These are phyloP conservation scores for Pleurotus eryngii DNA, from an alignment of 768 basidiomycete genomes.

Conservation along the genomic window DNA sequence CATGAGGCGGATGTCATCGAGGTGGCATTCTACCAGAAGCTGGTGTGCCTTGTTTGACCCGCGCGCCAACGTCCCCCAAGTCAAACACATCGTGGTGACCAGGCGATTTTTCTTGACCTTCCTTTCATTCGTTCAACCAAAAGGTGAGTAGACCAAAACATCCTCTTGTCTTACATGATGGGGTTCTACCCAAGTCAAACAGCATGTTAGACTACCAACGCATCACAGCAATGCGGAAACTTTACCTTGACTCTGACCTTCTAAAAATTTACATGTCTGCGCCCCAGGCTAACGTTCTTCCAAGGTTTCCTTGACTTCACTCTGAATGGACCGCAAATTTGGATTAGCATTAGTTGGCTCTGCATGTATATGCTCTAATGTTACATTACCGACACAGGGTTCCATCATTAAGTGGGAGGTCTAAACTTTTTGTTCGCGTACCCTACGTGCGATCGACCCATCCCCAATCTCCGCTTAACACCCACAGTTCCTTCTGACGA, in stretches of 20 bases:
- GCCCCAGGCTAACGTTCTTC: neutral
- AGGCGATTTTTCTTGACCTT: neutral
- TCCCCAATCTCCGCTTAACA: conserved; percentile 57
- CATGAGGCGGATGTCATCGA: conserved; percentile 32
- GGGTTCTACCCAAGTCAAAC: conserved; percentile 36
- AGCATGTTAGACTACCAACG: conserved; percentile 55
- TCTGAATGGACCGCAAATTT: too few relatives aligned
- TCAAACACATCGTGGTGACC: neutral
- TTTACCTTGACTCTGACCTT: conserved; percentile 23
- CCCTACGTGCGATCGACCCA: conserved; percentile 48
- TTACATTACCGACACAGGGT: neutral
- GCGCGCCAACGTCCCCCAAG: neutral
- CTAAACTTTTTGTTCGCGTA: conserved; percentile 76
- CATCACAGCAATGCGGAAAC: conserved; percentile 39
- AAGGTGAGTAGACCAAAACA: neutral
- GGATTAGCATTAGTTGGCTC: too few relatives aligned
- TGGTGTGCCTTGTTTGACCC: conserved; percentile 7
- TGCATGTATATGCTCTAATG: neutral
- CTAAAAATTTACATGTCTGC: conserved; percentile 4
- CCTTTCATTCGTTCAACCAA: neutral
- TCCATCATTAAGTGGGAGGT: conserved; percentile 31
- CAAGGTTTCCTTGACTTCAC: too few relatives aligned
- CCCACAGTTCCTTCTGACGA: conserved; percentile 17
- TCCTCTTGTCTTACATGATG: conserved; percentile 24
- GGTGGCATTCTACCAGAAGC: conserved; percentile 12